These are phyloP conservation scores for Neopestalotiopsis clavispora DNA, from an alignment of 2,329 filamentous ascomycete genomes.

Conservation along the genomic window DNA sequence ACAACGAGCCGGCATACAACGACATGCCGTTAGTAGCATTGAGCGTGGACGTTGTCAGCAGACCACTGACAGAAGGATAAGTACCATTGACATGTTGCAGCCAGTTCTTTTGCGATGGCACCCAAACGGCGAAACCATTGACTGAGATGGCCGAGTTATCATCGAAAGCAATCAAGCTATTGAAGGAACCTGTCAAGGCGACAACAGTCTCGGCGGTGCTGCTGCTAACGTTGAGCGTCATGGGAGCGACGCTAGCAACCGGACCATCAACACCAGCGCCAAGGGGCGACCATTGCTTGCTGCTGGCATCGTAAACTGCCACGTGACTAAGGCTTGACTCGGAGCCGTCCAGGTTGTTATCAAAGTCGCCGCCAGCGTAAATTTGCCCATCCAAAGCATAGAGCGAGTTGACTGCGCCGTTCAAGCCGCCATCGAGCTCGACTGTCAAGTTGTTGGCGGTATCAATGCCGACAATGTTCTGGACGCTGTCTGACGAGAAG, in stretches of 20 bases:
- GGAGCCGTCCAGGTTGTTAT: conserved; percentile 67
- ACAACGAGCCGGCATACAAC: conserved; percentile 83
- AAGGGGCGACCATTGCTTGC: conserved; percentile 75
- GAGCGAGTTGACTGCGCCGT: conserved; percentile 77
- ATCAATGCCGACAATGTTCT: conserved; percentile 79
- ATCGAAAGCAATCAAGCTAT: conserved; percentile 70
- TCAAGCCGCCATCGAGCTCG: conserved; percentile 73
- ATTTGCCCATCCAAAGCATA: conserved; percentile 68
- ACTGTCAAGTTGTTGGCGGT: conserved; percentile 66
- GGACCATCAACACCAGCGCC: conserved; percentile 85
- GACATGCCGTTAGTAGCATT: conserved; percentile 65
- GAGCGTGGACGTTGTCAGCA: conserved; percentile 72
- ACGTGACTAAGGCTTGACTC: conserved; percentile 73
- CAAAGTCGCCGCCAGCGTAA: conserved; percentile 87
- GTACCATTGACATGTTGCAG: conserved; percentile 75
- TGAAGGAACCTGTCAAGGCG: conserved; percentile 81
- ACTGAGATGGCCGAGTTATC: conserved; percentile 65
- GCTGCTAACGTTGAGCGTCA: conserved; percentile 78
- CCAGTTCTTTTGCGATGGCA: conserved; percentile 86
- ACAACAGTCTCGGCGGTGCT: conserved; percentile 74
- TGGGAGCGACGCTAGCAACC: conserved; percentile 75
- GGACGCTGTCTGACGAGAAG: conserved; percentile 71
- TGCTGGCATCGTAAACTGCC: conserved; percentile 73
- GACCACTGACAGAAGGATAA: conserved; percentile 71
- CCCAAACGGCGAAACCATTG: conserved; percentile 87